Evolutionary conservation across 2,329 filamentous ascomycete species (phyloP), one percentile per base, ranked within the genome.

Genomic region (Talaromyces sp.): DNA sequence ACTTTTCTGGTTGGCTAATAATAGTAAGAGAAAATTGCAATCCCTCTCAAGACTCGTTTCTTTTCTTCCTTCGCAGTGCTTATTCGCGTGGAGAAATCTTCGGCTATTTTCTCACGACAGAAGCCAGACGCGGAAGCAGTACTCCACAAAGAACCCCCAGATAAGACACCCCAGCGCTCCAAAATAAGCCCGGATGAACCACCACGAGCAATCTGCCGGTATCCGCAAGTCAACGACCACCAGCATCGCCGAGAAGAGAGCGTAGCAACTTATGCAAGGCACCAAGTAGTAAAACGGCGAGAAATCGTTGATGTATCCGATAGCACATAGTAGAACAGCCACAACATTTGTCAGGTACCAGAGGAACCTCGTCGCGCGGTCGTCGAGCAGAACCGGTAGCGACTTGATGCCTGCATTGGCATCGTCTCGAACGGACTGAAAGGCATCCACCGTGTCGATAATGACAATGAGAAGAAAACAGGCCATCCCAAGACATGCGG

Each of bases 191-290:
- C 54, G 50, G 35, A 12, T 19, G 14, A 54, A 57, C 59, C 59
- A 61, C 59, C 59, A 57, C 27, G 17, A 10, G 11, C 55, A 61
- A 19, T 61, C 59, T 4, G 41, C 55, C 46, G 55, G 19, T 50
- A 61, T 51, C 38, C 59, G 57, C 38, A 61, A 29, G 27, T 61
- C 59, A 17, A 61, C 50, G 21, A 61, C 50, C 12, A 51, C 27
- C 11, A 61, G 11, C 59, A 61, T 57, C 21, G 55, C 31, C 9
- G 59, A 61, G 17, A 38, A n/a, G 9, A 61, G 41, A 10, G 12
- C 21, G 27, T 57, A 54, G 14, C 48, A 54, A 6, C 50, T 54
- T 3, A 35, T 50, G 3, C 54, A 48, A 10, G 54, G 57, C 19
- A 35, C 46, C n/a, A 57, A 21, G 29, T 54, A 50, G 50, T 50